Evolutionary conservation across 2,329 filamentous ascomycete genomes (phyloP), one percentile per base, ranked within the genome.

Genomic region (Leptographium wingfieldii): DNA sequence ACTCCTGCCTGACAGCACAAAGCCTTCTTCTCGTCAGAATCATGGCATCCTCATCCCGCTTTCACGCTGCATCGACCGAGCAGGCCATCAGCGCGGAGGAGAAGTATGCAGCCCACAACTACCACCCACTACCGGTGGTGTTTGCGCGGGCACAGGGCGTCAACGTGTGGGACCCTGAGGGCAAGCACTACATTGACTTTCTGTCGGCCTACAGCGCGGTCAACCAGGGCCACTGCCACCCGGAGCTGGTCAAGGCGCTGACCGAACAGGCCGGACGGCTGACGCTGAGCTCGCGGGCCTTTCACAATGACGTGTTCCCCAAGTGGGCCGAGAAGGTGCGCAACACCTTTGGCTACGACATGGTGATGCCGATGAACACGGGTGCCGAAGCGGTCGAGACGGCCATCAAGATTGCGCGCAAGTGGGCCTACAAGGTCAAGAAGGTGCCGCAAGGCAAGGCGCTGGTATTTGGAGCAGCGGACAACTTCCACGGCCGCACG

Each of bases 371-470:
- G 65, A 96, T 97, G 92, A 96, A 96, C 78, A 97, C 92, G 2
- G 92, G 92, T 61, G 92, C 92, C 27, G 92, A 97, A 76, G 92
- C 92, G 10, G 91, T 96, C 43, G 92, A 97, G 80, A 96, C 92
- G 0, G 92, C 88, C 14, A 85, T 97, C 76, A 97, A 97, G 80
- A 85, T 97, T 74, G 92, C 92, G 61, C 82, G 92, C 66, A 97
- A 97, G 76, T 97, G 92, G 92, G 92, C 91, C 5, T 96, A 96
- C 80, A 96, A 96, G 77, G 85, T 89, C 71, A 96, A 97, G 81
- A 85, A 86, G 27, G 92, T 97, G 63, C 85, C 90, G 6, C 79
- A 89, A 72, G 86, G 87, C 70, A 84, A 94, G 78, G 92, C 92
- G 10, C 73, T 94, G 65, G 82, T 97, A 46, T 88, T 97, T 71